Percentiles rank a stretch among this genome's conserved stretches.
These are phyloP conservation scores for Fistulifera pelliculosa DNA, from an alignment of 108 stramenopile species.

Conservation along the genomic window DNA sequence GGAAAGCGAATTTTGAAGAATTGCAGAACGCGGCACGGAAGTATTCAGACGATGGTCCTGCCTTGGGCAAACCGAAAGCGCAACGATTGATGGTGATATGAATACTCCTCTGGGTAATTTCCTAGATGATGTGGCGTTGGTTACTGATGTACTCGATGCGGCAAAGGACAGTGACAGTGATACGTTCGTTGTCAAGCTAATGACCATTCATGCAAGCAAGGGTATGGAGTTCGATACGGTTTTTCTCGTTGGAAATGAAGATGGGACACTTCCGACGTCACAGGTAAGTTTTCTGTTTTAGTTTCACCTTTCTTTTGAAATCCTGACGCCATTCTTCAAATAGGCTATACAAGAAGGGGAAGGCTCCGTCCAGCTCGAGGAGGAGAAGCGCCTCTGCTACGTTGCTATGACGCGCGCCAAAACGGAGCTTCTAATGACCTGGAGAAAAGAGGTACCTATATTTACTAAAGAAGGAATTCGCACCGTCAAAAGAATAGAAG, in stretches of 20 bases:
- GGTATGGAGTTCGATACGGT: constrained; percentile 90
- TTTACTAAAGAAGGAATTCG: constrained; percentile 21
- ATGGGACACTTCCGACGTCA: constrained; percentile 70
- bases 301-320: too few relatives aligned
- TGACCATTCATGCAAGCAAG: constrained; percentile 89
- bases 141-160: constrained; percentile 56
- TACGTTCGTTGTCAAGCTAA: constrained; percentile 60
- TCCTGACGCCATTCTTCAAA: too few relatives aligned
- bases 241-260: constrained; percentile 80
- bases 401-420: constrained; percentile 92
- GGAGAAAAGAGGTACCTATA: constrained; percentile 56
- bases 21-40: constrained; percentile 50
- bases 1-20: constrained; percentile 57
- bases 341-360: constrained; percentile 38
- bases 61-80: constrained; percentile 14
- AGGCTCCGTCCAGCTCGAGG: constrained; percentile 62
- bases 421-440: constrained; percentile 67
- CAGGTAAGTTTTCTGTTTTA: constrained; percentile 2
- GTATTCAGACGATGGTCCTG: constrained; percentile 44
- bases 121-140: constrained; percentile 68
- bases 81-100: constrained; percentile 12
- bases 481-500: constrained; percentile 27
- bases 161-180: constrained; percentile 19
- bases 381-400: constrained; percentile 84
- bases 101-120: constrained; percentile 52